These are phyloP conservation scores for Psilocybe subaeruginosa DNA, from an alignment of 768 basidiomycete species.

Conservation along the genomic window DNA sequence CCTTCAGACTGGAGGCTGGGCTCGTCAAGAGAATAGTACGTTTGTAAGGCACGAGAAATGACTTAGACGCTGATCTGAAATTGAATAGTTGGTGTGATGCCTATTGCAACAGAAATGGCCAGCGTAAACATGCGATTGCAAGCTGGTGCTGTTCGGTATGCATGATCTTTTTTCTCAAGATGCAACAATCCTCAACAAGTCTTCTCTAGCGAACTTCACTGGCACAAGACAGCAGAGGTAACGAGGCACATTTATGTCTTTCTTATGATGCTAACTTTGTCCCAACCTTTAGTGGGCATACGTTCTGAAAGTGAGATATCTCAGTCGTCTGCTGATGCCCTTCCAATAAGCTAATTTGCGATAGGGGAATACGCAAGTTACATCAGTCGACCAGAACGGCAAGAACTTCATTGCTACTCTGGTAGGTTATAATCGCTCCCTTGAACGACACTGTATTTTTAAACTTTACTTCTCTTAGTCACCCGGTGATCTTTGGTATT, in stretches of 20 bases:
- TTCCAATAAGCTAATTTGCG: neutral
- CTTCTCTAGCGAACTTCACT: constrained; percentile 50
- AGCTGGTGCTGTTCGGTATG: constrained; percentile 50
- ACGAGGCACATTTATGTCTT: neutral
- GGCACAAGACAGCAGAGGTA: constrained; percentile 54
- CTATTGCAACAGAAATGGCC: constrained; percentile 44
- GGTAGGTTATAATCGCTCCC: constrained; percentile 31
- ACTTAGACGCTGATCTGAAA: neutral
- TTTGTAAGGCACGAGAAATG: constrained; percentile 25
- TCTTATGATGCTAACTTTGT: neutral
- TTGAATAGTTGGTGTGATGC: constrained; percentile 44
- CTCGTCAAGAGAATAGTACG: constrained; percentile 54
- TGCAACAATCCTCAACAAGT: neutral
- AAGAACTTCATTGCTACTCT: constrained; percentile 52
- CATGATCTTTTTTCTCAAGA: neutral
- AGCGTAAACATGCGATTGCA: constrained; percentile 58
- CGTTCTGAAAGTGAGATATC: constrained; percentile 38
- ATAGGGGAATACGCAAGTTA: constrained; percentile 48
- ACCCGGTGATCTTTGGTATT: constrained; percentile 56
- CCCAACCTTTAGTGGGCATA: constrained; percentile 46
- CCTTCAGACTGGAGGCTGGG: constrained; percentile 62
- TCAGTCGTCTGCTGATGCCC: neutral
- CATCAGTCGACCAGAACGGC: constrained; percentile 53
- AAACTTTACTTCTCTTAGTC: constrained; percentile 4
- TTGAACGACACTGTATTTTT: neutral